Conservation (phyloP, 345 rosid genomes). For the Euphorbia peplus region DNA sequence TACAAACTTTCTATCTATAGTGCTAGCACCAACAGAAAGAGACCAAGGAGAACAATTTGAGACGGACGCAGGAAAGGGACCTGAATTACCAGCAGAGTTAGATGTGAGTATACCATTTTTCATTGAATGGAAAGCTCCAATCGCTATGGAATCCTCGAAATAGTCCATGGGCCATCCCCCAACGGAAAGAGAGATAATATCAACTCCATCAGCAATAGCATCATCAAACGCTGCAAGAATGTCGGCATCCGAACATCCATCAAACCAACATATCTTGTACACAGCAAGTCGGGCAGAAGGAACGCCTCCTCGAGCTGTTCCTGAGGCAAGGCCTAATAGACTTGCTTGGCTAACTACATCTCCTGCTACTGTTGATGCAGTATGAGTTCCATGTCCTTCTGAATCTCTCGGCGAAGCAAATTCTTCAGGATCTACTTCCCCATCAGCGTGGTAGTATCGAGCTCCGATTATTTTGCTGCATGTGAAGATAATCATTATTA, state of each 20-base stretch:
- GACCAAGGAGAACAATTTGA: slow-evolving; percentile 32
- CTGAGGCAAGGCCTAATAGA: slow-evolving; percentile 10
- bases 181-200: slow-evolving; percentile 17
- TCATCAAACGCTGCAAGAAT: slow-evolving; percentile 23
- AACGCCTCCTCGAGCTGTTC: slow-evolving; percentile 20
- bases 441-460: background rate
- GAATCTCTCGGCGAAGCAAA: slow-evolving; percentile 16
- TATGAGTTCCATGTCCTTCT: slow-evolving; percentile 18
- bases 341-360: slow-evolving; percentile 3
- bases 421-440: background rate
- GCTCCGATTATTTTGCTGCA: slow-evolving; percentile 21
- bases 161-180: slow-evolving; percentile 4
- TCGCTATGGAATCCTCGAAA: slow-evolving; percentile 7
- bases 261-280: slow-evolving; percentile 19
- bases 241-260: slow-evolving; percentile 18
- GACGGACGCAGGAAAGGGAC: slow-evolving; percentile 10
- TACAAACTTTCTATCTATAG: slow-evolving; percentile 25
- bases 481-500: no score
- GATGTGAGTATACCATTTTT: slow-evolving; percentile 20
- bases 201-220: slow-evolving; percentile 22
- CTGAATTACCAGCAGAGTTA: slow-evolving; percentile 28
- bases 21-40: slow-evolving; percentile 37
- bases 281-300: slow-evolving; percentile 20
- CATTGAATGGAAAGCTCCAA: slow-evolving; percentile 20
- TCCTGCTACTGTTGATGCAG: slow-evolving; percentile 21